These are phyloP conservation scores for Suillus placidus DNA, from an alignment of 768 basidiomycete species.

Conservation along the genomic window DNA sequence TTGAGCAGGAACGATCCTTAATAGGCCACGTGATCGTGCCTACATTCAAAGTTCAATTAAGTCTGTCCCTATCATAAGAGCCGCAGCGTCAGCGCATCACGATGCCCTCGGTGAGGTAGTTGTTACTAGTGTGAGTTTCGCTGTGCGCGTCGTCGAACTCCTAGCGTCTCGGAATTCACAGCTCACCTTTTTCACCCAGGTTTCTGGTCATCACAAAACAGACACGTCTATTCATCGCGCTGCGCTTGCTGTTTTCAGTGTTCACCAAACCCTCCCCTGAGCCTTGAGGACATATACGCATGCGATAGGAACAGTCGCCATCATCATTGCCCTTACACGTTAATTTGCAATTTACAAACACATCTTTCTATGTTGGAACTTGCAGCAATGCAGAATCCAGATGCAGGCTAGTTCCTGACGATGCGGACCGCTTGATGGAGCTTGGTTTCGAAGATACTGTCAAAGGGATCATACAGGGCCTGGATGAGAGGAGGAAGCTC, in stretches of 20 bases:
- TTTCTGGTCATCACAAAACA: slow-evolving; percentile 82
- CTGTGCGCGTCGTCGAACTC: no score
- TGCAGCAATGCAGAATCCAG: slow-evolving; percentile 71
- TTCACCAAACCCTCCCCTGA: slow-evolving; percentile 33
- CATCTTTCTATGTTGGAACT: slow-evolving; percentile 90
- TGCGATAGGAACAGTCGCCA: slow-evolving; percentile 92
- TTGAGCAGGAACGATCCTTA: no score
- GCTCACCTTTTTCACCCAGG: no score
- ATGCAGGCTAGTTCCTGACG: slow-evolving; percentile 80
- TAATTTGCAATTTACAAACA: slow-evolving; percentile 95
- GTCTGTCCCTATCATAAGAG: no score
- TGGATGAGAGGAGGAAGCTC: slow-evolving; percentile 81
- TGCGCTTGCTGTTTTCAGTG: slow-evolving; percentile 58
- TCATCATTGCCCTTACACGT: slow-evolving; percentile 93
- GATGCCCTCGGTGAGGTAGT: no score
- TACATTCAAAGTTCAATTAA: no score
- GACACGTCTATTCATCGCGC: slow-evolving; percentile 83
- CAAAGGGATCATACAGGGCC: slow-evolving; percentile 80
- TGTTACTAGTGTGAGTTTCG: no score
- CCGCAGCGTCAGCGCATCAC: no score
- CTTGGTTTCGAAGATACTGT: slow-evolving; percentile 97
- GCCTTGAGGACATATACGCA: slow-evolving; percentile 34
- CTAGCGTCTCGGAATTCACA: no score
- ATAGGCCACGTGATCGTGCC: no score
- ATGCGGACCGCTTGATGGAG: slow-evolving; percentile 93